A percentile compares a stretch with the other conserved stretches of the same genome.
These are phyloP conservation scores for Ocimum tenuiflorum DNA, from an alignment of 257 asterid species.

Conservation along the genomic window DNA sequence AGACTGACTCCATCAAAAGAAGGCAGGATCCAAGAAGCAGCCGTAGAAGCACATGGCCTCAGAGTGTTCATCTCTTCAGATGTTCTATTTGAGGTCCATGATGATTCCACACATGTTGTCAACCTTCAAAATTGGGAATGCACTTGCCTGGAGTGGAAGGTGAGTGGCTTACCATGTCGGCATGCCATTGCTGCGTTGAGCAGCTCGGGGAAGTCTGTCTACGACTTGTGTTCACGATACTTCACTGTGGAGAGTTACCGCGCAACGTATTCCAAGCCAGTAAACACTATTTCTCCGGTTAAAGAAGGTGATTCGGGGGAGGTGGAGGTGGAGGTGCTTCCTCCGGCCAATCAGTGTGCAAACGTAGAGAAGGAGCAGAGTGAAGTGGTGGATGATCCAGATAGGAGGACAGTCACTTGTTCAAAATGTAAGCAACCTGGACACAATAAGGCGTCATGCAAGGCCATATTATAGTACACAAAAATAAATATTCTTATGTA, in stretches of 20 bases:
- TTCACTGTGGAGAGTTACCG: slow-evolving; percentile 52
- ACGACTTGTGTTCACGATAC: slow-evolving; percentile 57
- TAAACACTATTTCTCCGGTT: slow-evolving; percentile 45
- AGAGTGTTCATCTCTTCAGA: slow-evolving; percentile 73
- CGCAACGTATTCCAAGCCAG: slow-evolving; percentile 40
- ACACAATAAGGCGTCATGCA: slow-evolving; percentile 85
- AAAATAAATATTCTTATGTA: neutral
- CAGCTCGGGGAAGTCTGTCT: slow-evolving; percentile 38
- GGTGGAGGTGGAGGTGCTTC: slow-evolving; percentile 44
- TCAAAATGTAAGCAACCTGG: slow-evolving; percentile 82
- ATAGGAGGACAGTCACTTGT: slow-evolving; percentile 80
- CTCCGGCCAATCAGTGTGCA: slow-evolving; percentile 46
- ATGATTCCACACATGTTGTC: slow-evolving; percentile 71
- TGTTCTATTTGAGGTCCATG: slow-evolving; percentile 74
- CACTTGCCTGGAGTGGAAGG: slow-evolving; percentile 78
- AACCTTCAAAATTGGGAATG: slow-evolving; percentile 59
- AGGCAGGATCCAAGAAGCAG: slow-evolving; percentile 47
- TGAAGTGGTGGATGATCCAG: slow-evolving; percentile 44
- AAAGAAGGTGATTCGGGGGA: slow-evolving; percentile 37
- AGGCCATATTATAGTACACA: slow-evolving; percentile 31
- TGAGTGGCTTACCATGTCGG: slow-evolving; percentile 57
- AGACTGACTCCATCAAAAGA: slow-evolving; percentile 70
- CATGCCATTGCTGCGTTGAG: slow-evolving; percentile 72
- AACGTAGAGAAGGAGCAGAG: slow-evolving; percentile 38
- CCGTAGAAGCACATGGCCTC: slow-evolving; percentile 43